Evolutionary conservation across 2,329 filamentous ascomycete genomes (phyloP), one percentile per base, ranked within the genome.

Genomic region (Rachicladosporium sp.): DNA sequence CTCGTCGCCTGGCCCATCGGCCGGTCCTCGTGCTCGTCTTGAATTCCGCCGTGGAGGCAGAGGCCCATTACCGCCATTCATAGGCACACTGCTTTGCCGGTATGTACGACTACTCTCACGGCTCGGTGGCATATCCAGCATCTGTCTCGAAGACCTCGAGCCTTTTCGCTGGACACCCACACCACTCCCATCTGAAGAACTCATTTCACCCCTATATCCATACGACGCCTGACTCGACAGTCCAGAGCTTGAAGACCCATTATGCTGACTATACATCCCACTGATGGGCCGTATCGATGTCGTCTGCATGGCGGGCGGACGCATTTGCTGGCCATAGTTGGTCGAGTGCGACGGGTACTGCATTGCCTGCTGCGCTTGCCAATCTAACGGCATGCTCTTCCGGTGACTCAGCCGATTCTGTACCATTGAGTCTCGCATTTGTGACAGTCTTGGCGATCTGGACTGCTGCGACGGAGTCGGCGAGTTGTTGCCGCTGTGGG

Each of bases 1-100:
- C 6, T 44, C 47, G 31, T 40, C 37, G 31, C 31, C 21, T 12
- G 39, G 19, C 29, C 39, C 50, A 31, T 37, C 43, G 10, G 46
- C 51, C 8, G 52, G 48, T 29, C 50, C 48, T 37, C 49, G 41
- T 6, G 42, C 74, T 33, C 82, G 77, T 56, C 79, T 76, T 8
- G 87, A 94, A 52, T 78, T 82, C 56, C 81, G 75, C 51, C 87
- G 76, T 32, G 82, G 81, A 33, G 86, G 84, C 43, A 82, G 60
- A 10, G 79, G 75, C 4, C 74, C 76, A 55, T 73, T 78, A 10
- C 67, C 70, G 23, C 63, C 59, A 30, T 70, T 66, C 36, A 73
- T 67, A 48, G 75, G 76, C 37, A 70, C 69, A 43, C 70, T 67
- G 13, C 45, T 46, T 44, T 74, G 70, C 40, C 75, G 74, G 57